These are phyloP conservation scores for Cryptosporidium sp. DNA, from an alignment of 169 alveolate genomes.

Conservation along the genomic window DNA sequence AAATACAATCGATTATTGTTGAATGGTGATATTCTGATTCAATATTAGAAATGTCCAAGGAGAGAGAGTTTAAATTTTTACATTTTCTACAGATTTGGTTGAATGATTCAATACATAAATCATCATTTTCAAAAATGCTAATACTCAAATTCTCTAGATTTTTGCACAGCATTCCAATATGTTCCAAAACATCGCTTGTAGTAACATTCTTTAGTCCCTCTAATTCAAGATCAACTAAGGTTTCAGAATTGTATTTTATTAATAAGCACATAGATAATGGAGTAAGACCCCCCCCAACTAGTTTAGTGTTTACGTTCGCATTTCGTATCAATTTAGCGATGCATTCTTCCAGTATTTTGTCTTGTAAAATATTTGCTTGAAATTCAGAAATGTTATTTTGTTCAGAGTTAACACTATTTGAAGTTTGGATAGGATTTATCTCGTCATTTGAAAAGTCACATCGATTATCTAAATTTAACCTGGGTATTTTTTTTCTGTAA, in stretches of 20 bases:
- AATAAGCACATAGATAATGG: conserved; percentile 69
- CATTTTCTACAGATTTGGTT: conserved; percentile 21
- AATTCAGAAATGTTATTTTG: not conserved
- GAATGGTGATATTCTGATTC: conserved; percentile 10
- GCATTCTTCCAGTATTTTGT: not conserved
- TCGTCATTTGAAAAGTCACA: not conserved
- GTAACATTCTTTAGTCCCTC: conserved; percentile 58
- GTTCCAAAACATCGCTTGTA: conserved; percentile 56
- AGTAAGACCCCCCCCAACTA: conserved; percentile 60
- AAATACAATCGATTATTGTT: conserved; percentile 16
- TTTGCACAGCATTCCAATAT: conserved; percentile 14
- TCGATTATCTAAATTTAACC: conserved; percentile 5
- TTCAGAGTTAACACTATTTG: not conserved
- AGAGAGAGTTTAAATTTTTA: not conserved
- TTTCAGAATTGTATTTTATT: conserved; percentile 10
- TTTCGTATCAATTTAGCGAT: conserved; percentile 3
- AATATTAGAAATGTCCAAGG: conserved; percentile 18
- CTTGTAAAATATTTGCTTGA: not conserved
- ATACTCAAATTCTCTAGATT: conserved; percentile 8
- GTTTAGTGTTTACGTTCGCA: conserved; percentile 9
- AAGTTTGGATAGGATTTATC: not conserved
- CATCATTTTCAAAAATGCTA: conserved; percentile 41
- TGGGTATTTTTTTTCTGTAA: conserved; percentile 37
- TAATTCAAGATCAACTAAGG: conserved; percentile 27
- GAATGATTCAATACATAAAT: conserved; percentile 17